Evolutionary conservation across 345 rosid species (phyloP), one percentile per base, ranked within the genome.

Genomic region (Arabidopsis suecica): DNA sequence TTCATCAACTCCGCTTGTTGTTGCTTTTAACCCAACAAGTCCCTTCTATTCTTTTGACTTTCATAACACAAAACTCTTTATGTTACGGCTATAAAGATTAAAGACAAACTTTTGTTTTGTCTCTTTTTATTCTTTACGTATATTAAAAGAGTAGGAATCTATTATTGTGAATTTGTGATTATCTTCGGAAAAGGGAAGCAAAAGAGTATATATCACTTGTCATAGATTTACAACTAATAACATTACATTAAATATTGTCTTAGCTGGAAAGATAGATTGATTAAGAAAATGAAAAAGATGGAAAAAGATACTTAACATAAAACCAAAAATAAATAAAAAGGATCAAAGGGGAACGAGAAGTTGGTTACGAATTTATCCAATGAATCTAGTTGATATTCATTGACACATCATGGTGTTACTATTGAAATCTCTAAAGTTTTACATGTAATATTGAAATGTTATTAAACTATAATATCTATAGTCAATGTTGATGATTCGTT

Each of bases 71-170:
- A 45, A 65, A 74, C 54, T 5, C 45, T 32, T 75, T 48, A 45
- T 47, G 38, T 76, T 75, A 28, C 79, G 74, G 79, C 79, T 69
- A 53, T 9, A 40, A 28, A 75, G 68, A 32, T 61, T 30, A 20
- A 28, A 75, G 68, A 41, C 69, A 66, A 66, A 38, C 28, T 59
- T 59, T 51, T 68, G 6, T 40, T 68, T 40, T 50, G 36, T 66
- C 59, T 74, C 40, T 73, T 18, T 18, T 65, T 49, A 22, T 40
- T 23, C 5, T 54, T 42, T 14, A 8, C 7, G 38, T 57, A 51
- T 16, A 18, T 3, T 47, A 51, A 36, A 36, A 18, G 8, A 14
- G 6, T n/a, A 65, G 3, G 57, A 69, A 64, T 33, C 9, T 70
- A 14, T 23, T 20, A 13, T 20, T 16, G 18, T 55, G 48, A 42